A percentile compares a stretch with the other conserved stretches of the same genome.
These are phyloP conservation scores for Citrus medica DNA, from an alignment of 345 rosid genomes.

Conservation along the genomic window DNA sequence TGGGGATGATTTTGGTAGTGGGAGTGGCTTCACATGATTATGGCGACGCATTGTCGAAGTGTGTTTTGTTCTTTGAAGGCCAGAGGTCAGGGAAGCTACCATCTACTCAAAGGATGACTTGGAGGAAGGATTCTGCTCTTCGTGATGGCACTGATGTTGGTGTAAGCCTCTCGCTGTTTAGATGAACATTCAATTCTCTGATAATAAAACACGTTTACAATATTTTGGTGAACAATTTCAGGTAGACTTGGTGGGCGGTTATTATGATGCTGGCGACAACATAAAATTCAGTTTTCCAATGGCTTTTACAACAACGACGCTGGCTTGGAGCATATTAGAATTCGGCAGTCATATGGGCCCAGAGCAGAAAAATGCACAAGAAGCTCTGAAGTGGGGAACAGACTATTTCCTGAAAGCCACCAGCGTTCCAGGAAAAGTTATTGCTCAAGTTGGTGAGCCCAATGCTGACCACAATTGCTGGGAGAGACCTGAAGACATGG, in stretches of 20 bases:
- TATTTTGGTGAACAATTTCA: conserved; percentile 1
- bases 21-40: conserved; percentile 31
- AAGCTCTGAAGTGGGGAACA: conserved; percentile 74
- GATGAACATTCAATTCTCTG: no score
- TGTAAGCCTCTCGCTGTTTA: conserved; percentile 1
- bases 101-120: conserved; percentile 35
- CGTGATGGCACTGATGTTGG: conserved; percentile 39
- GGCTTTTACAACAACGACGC: conserved; percentile 74
- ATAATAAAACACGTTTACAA: no score
- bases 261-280: conserved; percentile 89
- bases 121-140: conserved; percentile 57
- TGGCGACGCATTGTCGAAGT: conserved; percentile 45
- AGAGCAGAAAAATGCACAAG: conserved; percentile 36
- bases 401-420: conserved; percentile 79
- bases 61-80: conserved; percentile 60
- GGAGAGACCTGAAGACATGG: conserved; percentile 97
- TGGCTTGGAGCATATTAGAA: conserved; percentile 78
- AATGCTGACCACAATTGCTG: conserved; percentile 64
- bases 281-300: conserved; percentile 78
- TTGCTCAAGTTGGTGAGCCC: conserved; percentile 55
- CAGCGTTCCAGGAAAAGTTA: conserved; percentile 25
- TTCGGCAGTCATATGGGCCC: conserved; percentile 45
- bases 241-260: conserved; percentile 68
- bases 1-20: conserved; percentile 1
- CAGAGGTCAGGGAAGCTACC: conserved; percentile 59